Evolutionary conservation across 2,329 filamentous ascomycete genomes (phyloP), one percentile per base, ranked within the genome.

Genomic region (Scytalidium sp.): DNA sequence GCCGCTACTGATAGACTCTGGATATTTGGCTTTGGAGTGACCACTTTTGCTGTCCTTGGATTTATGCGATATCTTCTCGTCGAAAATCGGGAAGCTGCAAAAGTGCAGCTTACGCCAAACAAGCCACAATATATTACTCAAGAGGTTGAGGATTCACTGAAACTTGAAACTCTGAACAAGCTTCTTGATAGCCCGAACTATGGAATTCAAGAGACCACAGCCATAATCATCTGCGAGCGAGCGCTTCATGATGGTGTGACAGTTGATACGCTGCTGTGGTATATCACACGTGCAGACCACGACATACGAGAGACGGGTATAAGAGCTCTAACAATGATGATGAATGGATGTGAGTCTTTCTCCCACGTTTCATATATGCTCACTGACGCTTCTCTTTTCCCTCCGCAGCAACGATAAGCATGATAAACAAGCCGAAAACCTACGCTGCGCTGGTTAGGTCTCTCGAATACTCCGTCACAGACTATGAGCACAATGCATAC

Each of bases 41-140:
- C 83, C 54, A 76, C 84, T 39, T 79, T 83, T 59, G 67, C 78
- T 57, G 71, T 86, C 53, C 65, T 85, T 49, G 72, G 75, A 51
- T 72, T 75, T 46, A 80, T 89, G 66, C 75, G 77, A 54, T 66
- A 75, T 32, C 74, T 80, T 48, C 80, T 92, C 41, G 71, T 73
- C 50, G 70, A 78, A 48, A 81, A 85, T 57, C 78, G 83, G 56
- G 75, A 83, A 58, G 75, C 84, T 47, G 85, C 85, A 55, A 78
- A 84, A 66, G 80, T 94, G 61, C 82, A 81, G 52, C 78, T 81
- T 29, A 64, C 73, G 32, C 80, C 83, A 52, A 83, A 83, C 29
- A 85, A 86, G 64, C 81, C 86, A 45, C 81, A 85, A 57, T 88
- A 88, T 64, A 87, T 90, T 56, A 87, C 83, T 13, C 84, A 90